Conservation (phyloP, 1,284 basidiomycete species). For the Coniferiporia sulphurascens region DNA sequence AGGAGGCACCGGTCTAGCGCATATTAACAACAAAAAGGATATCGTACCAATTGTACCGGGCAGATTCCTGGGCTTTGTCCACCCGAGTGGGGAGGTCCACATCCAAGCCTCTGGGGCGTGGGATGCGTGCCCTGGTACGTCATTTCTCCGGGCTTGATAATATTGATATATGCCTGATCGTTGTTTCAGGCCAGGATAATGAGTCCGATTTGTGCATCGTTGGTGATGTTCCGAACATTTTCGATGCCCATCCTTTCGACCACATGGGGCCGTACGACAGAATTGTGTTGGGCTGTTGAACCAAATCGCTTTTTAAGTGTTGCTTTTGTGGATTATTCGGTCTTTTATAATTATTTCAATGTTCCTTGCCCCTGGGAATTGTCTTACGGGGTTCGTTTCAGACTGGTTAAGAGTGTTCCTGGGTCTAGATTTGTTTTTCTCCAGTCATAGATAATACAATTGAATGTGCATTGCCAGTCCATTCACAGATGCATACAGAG, state of each 20-base stretch:
- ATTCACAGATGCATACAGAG: too few relatives aligned
- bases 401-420: too few relatives aligned
- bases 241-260: slow-evolving; percentile 16
- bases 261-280: slow-evolving; percentile 23
- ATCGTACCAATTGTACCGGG: slow-evolving; percentile 30
- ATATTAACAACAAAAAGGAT: slow-evolving; percentile 36
- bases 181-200: slow-evolving; percentile 19
- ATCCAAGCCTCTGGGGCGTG: slow-evolving; percentile 23
- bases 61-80: slow-evolving; percentile 26
- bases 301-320: too few relatives aligned
- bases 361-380: too few relatives aligned
- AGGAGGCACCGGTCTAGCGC: slow-evolving; percentile 31
- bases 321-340: too few relatives aligned
- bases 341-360: too few relatives aligned
- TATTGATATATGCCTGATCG: not conserved
- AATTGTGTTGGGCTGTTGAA: slow-evolving; percentile 16
- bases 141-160: not conserved
- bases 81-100: slow-evolving; percentile 30
- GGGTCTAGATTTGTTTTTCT: too few relatives aligned
- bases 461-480: too few relatives aligned
- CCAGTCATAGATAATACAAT: too few relatives aligned
- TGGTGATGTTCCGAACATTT: slow-evolving; percentile 20
- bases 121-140: slow-evolving; percentile 23
- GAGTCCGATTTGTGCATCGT: slow-evolving; percentile 16
- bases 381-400: too few relatives aligned